Percentiles rank a stretch among this genome's conserved stretches.
phyloP scores from a whole-genome alignment of 306 rosid genomes.

The Ormosia emarginata region DNA sequence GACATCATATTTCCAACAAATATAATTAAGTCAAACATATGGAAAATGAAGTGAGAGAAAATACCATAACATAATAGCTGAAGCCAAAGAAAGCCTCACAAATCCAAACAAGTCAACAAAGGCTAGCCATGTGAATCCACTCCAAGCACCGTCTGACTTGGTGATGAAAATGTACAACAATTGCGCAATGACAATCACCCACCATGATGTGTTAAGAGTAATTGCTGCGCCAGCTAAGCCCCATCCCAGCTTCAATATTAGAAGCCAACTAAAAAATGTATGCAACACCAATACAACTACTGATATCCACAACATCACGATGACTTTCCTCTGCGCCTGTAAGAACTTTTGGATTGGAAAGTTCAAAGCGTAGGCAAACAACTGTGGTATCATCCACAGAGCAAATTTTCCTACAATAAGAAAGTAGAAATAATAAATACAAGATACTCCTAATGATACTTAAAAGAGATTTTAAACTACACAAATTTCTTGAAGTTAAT shows the following conservation, averaged over 20 bases:
- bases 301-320: conserved; percentile 57
- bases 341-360: conserved; percentile 76
- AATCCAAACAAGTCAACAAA: conserved; percentile 58
- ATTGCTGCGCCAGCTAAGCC: conserved; percentile 69
- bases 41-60: conserved; percentile 8
- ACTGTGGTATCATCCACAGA: conserved; percentile 64
- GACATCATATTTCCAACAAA: neutral
- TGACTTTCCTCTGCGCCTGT: conserved; percentile 69
- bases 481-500: neutral
- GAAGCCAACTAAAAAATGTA: conserved; percentile 51
- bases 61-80: conserved; percentile 82
- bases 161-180: conserved; percentile 54
- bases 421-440: neutral
- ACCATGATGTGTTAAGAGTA: conserved; percentile 63
- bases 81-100: conserved; percentile 73
- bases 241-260: conserved; percentile 58
- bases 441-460: neutral
- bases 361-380: conserved; percentile 67
- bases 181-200: conserved; percentile 52
- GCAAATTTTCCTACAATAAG: conserved; percentile 60
- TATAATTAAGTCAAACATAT: neutral
- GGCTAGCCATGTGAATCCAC: conserved; percentile 71
- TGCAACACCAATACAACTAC: conserved; percentile 43
- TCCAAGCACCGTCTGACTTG: conserved; percentile 82
- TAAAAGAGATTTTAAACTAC: neutral